Evolutionary conservation across 345 rosid genomes (phyloP).

Genomic region (Bruguiera parviflora): DNA sequence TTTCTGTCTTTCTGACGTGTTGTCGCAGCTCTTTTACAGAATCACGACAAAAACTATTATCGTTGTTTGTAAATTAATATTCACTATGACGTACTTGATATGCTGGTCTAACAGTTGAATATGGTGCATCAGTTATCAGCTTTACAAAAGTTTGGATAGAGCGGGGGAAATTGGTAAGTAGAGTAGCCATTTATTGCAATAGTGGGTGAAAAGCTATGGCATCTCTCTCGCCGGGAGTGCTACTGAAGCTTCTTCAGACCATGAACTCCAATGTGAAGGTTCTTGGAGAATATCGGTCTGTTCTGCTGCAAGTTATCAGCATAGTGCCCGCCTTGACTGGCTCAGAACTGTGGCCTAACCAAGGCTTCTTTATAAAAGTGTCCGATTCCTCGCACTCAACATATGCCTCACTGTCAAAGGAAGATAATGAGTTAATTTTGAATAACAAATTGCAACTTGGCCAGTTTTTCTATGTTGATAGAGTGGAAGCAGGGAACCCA

Average conservation of each 20-base stretch:
- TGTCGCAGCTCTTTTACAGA: no score
- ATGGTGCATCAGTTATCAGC: not conserved
- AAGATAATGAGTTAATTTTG: slow-evolving; percentile 81
- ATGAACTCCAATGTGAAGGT: slow-evolving; percentile 64
- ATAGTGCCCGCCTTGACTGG: slow-evolving; percentile 89
- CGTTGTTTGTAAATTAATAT: no score
- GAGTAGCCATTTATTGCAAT: not conserved
- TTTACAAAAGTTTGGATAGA: not conserved
- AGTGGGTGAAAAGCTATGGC: slow-evolving; percentile 43
- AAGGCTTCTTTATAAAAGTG: slow-evolving; percentile 85
- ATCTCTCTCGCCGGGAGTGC: slow-evolving; percentile 76
- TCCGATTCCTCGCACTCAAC: slow-evolving; percentile 93
- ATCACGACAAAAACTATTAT: no score
- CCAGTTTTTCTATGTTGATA: slow-evolving; percentile 84
- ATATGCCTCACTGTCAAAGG: slow-evolving; percentile 61
- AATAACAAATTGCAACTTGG: slow-evolving; percentile 79
- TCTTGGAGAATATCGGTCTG: slow-evolving; percentile 79
- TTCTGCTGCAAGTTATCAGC: slow-evolving; percentile 81
- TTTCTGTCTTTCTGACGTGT: no score
- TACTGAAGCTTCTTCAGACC: slow-evolving; percentile 79
- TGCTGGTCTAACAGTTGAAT: no score
- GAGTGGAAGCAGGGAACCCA: slow-evolving; percentile 63
- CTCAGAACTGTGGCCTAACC: slow-evolving; percentile 89
- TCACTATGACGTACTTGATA: no score
- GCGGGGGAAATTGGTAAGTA: not conserved